A percentile compares a stretch with the other conserved stretches of the same genome.
Evolutionary conservation across 768 basidiomycete genomes (phyloP).

Genomic region (Mycena rebaudengoi): DNA sequence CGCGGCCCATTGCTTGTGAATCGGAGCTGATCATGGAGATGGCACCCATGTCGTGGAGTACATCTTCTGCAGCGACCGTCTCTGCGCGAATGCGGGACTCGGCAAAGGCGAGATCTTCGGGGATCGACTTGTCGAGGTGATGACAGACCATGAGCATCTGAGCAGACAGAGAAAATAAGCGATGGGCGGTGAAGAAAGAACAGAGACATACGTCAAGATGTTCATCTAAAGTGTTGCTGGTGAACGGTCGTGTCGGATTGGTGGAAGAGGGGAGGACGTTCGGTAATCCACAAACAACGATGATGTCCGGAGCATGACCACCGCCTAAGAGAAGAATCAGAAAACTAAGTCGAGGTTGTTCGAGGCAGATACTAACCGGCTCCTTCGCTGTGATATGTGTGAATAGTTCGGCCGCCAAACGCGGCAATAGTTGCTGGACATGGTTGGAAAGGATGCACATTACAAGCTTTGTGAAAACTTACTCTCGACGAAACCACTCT

Average conservation of each 20-base stretch:
- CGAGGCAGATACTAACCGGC: constrained; percentile 61
- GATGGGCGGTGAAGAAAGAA: background rate
- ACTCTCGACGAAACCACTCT: constrained; percentile 97
- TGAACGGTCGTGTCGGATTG: constrained; percentile 94
- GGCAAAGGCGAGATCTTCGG: constrained; percentile 95
- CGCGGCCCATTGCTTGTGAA: constrained; percentile 97
- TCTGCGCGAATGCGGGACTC: constrained; percentile 97
- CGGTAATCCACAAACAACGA: constrained; percentile 89
- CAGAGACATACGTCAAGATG: constrained; percentile 86
- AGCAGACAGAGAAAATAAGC: background rate
- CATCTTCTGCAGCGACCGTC: constrained; percentile 97
- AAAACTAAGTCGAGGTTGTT: background rate
- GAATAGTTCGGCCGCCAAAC: constrained; percentile 90
- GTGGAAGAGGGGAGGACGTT: constrained; percentile 97
- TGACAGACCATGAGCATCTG: constrained; percentile 99
- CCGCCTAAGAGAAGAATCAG: constrained; percentile 60
- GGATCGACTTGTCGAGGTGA: constrained; percentile 90
- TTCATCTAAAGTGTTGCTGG: constrained; percentile 92
- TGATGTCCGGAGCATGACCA: constrained; percentile 98
- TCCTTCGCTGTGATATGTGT: constrained; percentile 97
- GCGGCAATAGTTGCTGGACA: constrained; percentile 85
- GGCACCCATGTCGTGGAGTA: constrained; percentile 90
- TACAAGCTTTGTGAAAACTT: constrained; percentile 38
- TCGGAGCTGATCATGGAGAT: constrained; percentile 98
- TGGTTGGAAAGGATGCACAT: constrained; percentile 1